Evolutionary conservation across 192 early-diverging fungal genomes (phyloP), one percentile per base, ranked within the genome.

Genomic region (Phlyctochytrium bullatum): DNA sequence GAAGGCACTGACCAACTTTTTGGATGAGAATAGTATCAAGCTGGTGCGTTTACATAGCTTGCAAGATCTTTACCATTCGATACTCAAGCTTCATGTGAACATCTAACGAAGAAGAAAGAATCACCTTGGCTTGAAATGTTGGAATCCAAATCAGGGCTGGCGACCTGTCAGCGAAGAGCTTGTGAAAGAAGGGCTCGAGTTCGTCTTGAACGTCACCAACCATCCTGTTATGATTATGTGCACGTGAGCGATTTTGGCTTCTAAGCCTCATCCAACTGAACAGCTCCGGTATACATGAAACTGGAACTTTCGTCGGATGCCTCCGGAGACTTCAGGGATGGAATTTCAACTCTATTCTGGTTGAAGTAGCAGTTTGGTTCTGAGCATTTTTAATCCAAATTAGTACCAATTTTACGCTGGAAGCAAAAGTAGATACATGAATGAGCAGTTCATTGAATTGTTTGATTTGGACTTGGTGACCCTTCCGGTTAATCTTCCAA

Each of bases 321-420:
- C 72, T 98, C 59, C 80, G 96, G 28, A 94, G 93, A 66, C 76
- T 98, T 62, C 93, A 96, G 73, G 83, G 89, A 33, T 98, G 94
- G 95, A 97, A 97, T 71, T 95, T 98, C 67, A 98, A 93, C 68
- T 93, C 94, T 0, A 97, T 95, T 66, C 85, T 96, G 36, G 88
- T 88, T n/a, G 96, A 98, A 81, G 89, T 88, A 83, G 50, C n/a
- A n/a, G n/a, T n/a, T n/a, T n/a, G n/a, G n/a, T n/a, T n/a, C n/a
- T n/a, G n/a, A n/a, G n/a, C n/a, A n/a, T n/a, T n/a, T n/a, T n/a
- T n/a, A n/a, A n/a, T n/a, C n/a, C n/a, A n/a, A n/a, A 20, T 35
- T 66, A 89, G 88, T 98, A 96, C 68, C 92, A 92, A n/a, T 87
- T 86, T 61, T 97, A 90, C 80, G 94, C 93, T 2, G 92, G 93